Evolutionary conservation across 75 land plant species (phyloP).

Genomic region (Isoetes taiwanensis): DNA sequence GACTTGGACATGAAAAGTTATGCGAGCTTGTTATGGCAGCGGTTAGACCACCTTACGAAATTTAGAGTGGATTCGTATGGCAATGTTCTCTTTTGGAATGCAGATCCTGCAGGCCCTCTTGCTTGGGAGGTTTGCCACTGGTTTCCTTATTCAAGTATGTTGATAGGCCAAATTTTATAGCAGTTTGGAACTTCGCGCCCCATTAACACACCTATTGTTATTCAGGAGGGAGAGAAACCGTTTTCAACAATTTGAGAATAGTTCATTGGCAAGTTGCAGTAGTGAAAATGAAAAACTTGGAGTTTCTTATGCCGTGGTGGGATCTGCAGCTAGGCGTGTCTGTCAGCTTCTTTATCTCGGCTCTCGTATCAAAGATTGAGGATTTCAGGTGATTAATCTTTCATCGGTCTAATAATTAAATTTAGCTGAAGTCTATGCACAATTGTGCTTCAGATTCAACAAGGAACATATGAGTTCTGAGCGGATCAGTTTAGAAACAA

Average conservation of each 20-base stretch:
- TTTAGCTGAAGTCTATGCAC: background rate
- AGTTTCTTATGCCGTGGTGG: conserved; percentile 7
- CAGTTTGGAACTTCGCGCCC: background rate
- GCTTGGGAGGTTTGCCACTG: conserved; percentile 5
- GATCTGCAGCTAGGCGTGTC: conserved; percentile 6
- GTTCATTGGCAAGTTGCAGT: background rate
- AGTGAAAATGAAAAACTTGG: background rate
- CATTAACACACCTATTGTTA: no score
- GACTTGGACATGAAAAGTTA: background rate
- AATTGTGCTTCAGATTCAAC: background rate
- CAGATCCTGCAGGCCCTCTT: background rate
- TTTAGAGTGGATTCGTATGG: conserved; percentile 6
- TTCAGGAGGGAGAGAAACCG: background rate
- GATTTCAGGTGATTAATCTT: background rate
- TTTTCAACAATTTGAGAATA: background rate
- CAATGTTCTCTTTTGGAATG: background rate
- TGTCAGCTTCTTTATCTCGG: background rate
- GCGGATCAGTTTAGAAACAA: background rate
- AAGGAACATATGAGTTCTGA: no score
- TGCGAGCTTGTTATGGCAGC: background rate
- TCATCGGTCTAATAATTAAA: background rate
- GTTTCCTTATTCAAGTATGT: conserved; percentile 6
- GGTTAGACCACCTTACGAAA: background rate
- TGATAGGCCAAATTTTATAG: background rate
- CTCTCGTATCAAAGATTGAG: background rate